Evolutionary conservation across 768 basidiomycete genomes (phyloP), one percentile per base, ranked within the genome.

Genomic region (Serpula lacrymans): DNA sequence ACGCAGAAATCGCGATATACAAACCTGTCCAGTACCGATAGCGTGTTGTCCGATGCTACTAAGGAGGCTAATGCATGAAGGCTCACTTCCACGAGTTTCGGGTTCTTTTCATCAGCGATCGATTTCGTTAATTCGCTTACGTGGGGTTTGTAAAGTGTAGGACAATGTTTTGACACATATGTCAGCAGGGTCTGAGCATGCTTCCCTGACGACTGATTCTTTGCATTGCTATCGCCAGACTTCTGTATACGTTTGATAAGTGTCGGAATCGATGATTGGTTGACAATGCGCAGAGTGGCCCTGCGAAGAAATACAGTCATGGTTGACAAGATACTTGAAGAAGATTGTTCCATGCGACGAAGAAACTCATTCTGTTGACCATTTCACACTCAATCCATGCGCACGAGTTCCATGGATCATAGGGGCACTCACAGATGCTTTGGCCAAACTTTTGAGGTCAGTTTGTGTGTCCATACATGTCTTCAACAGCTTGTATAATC

Each of bases 401-500:
- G 28, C 3, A 11, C 11, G 22, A 6, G 32, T 17, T 21, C 13
- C 22, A n/a, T n/a, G n/a, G n/a, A n/a, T n/a, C n/a, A n/a, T n/a
- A n/a, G n/a, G 53, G 20, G 24, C 5, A 49, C 78, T 47, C 38
- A 91, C 90, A 31, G 77, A 77, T 6, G 88, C 71, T 62, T 94
- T 97, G 43, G 85, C 69, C 7, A 94, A 69, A 5, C 72, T 71
- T 60, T 86, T 90, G 18, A 97, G 62, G 54, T 94, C 89, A 0
- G 86, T 82, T 52, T 91, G 84, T 0, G 85, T 70, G 58, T 96
- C 92, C 69, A 89, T 73, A 49, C 88, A 84, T 0, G 75, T 84
- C 59, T 80, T 85, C 28, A 93, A 69, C 9, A 93, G 68, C 60
- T 85, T 92, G 70, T 92, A 97, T 6, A 94, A 68, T 27, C 91